Evolutionary conservation across 2,329 filamentous ascomycete species (phyloP), one percentile per base, ranked within the genome.

Genomic region (Pyrenophora tritici-repentis): DNA sequence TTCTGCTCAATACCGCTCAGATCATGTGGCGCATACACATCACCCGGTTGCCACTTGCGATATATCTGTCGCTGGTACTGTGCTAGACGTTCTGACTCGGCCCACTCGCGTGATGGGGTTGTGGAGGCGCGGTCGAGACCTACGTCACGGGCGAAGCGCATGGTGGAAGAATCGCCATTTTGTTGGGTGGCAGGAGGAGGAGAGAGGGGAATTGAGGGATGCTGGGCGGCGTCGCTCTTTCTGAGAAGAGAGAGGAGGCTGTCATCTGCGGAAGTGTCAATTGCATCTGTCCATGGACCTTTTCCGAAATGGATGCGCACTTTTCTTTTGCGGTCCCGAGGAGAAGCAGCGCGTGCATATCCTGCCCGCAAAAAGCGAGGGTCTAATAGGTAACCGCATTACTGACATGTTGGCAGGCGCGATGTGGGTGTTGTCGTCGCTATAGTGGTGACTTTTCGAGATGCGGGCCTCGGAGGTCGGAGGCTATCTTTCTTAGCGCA

Each of bases 1-100:
- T 77, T 76, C 85, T 89, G 87, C 82, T 97, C 92, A 31, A 79
- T 77, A 18, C 86, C 81, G 47, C 85, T 88, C 70, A 99, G 74
- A 75, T 99, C 94, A 70, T 92, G 89, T 29, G 94, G 94, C 53
- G 91, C 83, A 76, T 97, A 97, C 44, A 97, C 82, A 70, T 97
- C 92, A 62, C 94, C 94, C 0, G 78, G 66, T 64, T 81, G 79
- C 87, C 89, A 97, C 34, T 82, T 80, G 40, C 92, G 86, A 31
- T 83, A 81, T 74, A 87, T 81, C 73, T 90, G 86, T 56, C 75
- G 78, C 63, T 85, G 75, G 71, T 85, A 84, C 56, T 85, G 83
- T 18, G 56, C 46, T 13, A 69, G 61, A 29, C 62, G 59, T 55
- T 63, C 70, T 38, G 59, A 63, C 42, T 72, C 65, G 36, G 67